These are phyloP conservation scores for Zasmidium angulare DNA, from an alignment of 2,329 filamentous ascomycete genomes.

Conservation along the genomic window DNA sequence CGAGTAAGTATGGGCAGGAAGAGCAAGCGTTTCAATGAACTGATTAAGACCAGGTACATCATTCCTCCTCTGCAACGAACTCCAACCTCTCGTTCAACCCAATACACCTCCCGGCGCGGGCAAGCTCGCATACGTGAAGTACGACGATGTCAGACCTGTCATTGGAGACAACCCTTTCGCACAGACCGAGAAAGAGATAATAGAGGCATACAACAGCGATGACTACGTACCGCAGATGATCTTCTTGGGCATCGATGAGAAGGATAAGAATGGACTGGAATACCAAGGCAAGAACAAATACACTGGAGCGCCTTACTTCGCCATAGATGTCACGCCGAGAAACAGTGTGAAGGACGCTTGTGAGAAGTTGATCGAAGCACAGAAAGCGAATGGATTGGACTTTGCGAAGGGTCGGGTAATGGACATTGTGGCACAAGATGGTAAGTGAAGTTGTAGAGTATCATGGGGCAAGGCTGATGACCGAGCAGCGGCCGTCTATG, in stretches of 20 bases:
- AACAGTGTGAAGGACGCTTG: slow-evolving; percentile 62
- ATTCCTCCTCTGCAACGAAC: slow-evolving; percentile 77
- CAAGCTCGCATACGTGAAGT: slow-evolving; percentile 67
- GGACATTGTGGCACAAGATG: slow-evolving; percentile 60
- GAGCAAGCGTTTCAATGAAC: neutral
- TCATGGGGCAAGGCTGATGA: neutral
- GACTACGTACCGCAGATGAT: slow-evolving; percentile 69
- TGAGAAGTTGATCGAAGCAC: slow-evolving; percentile 57
- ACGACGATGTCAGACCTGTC: slow-evolving; percentile 67
- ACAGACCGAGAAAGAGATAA: slow-evolving; percentile 68
- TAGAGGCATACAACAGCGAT: slow-evolving; percentile 72
- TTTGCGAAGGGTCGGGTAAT: slow-evolving; percentile 67
- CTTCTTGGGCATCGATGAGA: slow-evolving; percentile 82
- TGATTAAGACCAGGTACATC: slow-evolving; percentile 43
- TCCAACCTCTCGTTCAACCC: slow-evolving; percentile 63
- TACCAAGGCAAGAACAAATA: slow-evolving; percentile 68
- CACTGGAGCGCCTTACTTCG: slow-evolving; percentile 80
- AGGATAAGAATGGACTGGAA: slow-evolving; percentile 52
- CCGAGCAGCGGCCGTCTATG: slow-evolving; percentile 80
- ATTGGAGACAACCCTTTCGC: slow-evolving; percentile 71
- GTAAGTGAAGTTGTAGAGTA: slow-evolving; percentile 42
- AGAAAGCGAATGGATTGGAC: slow-evolving; percentile 61
- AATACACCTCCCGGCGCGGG: slow-evolving; percentile 39
- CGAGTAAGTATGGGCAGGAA: slow-evolving; percentile 28
- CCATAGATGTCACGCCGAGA: slow-evolving; percentile 76